Evolutionary conservation across 2,329 filamentous ascomycete species (phyloP).

Genomic region (Fusarium buharicum): DNA sequence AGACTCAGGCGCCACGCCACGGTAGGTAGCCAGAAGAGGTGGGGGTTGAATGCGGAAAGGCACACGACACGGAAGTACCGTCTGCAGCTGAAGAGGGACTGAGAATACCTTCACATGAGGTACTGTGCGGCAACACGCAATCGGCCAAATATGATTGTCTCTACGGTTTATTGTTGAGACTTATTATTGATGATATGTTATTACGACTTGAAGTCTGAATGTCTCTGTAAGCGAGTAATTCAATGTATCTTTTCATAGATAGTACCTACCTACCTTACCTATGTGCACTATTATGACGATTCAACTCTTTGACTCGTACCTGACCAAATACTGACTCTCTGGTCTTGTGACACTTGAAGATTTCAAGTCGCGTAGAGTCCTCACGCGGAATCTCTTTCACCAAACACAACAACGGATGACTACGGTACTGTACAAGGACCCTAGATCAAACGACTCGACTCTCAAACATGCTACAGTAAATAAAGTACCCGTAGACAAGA

Average conservation of each 20-base stretch:
- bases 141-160: too few species aligned
- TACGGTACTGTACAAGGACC: constrained; percentile 9
- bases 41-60: constrained; percentile 27
- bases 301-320: constrained; percentile 14
- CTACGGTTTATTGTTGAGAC: too few species aligned
- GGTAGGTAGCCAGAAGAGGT: constrained; percentile 18
- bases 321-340: neutral
- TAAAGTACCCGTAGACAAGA: neutral
- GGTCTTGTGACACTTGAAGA: constrained; percentile 31
- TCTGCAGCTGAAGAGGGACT: neutral
- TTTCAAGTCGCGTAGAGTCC: constrained; percentile 4
- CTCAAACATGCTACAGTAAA: neutral
- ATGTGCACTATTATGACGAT: neutral
- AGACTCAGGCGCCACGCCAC: constrained; percentile 29
- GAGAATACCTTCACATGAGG: constrained; percentile 38
- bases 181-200: neutral
- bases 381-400: constrained; percentile 18
- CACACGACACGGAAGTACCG: constrained; percentile 36
- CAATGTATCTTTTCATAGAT: neutral
- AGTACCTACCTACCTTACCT: too few species aligned
- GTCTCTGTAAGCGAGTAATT: neutral
- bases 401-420: constrained; percentile 24
- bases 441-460: constrained; percentile 26
- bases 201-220: neutral
- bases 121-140: constrained; percentile 5